Conservation (phyloP, 164 flowering plant genomes). For the Nelumbo lutea region DNA sequence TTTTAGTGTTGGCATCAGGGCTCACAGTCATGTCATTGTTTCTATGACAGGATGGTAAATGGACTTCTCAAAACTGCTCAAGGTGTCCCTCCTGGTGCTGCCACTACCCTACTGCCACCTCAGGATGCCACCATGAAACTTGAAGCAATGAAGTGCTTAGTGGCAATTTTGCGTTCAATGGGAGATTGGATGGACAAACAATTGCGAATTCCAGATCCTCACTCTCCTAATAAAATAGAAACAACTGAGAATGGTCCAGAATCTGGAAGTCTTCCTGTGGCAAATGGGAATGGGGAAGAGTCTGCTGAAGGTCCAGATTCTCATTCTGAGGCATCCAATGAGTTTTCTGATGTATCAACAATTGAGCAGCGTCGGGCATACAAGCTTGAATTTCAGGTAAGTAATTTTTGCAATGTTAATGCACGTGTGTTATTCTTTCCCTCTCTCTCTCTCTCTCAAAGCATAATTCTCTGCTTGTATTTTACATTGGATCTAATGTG, state of each 20-base stretch:
- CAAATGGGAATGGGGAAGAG: constrained; percentile 82
- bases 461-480: background rate
- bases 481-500: constrained; percentile 18
- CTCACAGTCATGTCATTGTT: constrained; percentile 3
- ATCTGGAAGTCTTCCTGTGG: constrained; percentile 39
- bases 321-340: constrained; percentile 76
- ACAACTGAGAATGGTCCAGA: constrained; percentile 53
- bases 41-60: constrained; percentile 83
- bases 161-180: constrained; percentile 84
- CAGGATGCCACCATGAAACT: constrained; percentile 65
- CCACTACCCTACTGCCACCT: constrained; percentile 61
- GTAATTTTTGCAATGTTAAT: background rate
- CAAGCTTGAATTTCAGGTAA: constrained; percentile 80
- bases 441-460: background rate
- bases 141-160: constrained; percentile 74
- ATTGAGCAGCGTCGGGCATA: constrained; percentile 86
- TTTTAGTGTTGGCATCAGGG: background rate
- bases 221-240: constrained; percentile 58
- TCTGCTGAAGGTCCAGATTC: constrained; percentile 72
- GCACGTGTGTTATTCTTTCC: background rate
- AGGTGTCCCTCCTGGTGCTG: constrained; percentile 65
- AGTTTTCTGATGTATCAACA: constrained; percentile 73
- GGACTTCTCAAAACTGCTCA: constrained; percentile 94
- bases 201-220: constrained; percentile 83
- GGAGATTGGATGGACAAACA: constrained; percentile 99